Percentiles rank a stretch among this genome's conserved stretches.
Evolutionary conservation across 495 filamentous ascomycete species (phyloP).

Genomic region (Clohesyomyces aquaticus): DNA sequence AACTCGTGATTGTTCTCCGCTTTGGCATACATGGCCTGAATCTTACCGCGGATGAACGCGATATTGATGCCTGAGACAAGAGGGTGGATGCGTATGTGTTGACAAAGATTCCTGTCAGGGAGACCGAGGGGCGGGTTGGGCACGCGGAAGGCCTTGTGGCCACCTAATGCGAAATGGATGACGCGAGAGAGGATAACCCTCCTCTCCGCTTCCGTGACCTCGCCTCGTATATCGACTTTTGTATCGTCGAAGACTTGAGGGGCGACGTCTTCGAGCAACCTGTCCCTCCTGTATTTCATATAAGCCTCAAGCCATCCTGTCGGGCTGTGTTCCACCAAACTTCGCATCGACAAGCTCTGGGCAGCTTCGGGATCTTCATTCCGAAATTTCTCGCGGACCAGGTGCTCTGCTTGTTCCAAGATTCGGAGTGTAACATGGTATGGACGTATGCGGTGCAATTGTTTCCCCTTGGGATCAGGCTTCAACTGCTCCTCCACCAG

Average conservation of each 20-base stretch:
- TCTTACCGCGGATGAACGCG: conserved; percentile 10
- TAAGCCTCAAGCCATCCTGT: not conserved
- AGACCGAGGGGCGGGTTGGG: not conserved
- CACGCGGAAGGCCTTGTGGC: not conserved
- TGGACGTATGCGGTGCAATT: too few species aligned
- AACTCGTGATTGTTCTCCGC: not conserved
- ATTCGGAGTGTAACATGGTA: too few species aligned
- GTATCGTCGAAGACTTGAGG: conserved; percentile 1
- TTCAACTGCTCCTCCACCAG: too few species aligned
- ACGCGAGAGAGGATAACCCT: conserved; percentile 1
- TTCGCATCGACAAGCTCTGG: not conserved
- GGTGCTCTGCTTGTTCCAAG: conserved; percentile 17
- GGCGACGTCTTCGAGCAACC: conserved; percentile 4
- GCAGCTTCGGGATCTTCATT: not conserved
- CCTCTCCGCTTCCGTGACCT: not conserved
- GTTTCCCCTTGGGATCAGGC: too few species aligned
- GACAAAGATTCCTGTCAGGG: conserved; percentile 5
- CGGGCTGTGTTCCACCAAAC: not conserved
- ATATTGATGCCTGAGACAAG: conserved; percentile 13
- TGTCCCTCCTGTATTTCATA: not conserved
- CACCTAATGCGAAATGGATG: not conserved
- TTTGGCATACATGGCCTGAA: not conserved
- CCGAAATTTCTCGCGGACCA: conserved; percentile 3
- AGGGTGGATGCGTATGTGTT: conserved; percentile 3
- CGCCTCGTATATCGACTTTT: not conserved